These are phyloP conservation scores for Penicillium sp. DNA, from an alignment of 2,329 filamentous ascomycete genomes.

Conservation along the genomic window DNA sequence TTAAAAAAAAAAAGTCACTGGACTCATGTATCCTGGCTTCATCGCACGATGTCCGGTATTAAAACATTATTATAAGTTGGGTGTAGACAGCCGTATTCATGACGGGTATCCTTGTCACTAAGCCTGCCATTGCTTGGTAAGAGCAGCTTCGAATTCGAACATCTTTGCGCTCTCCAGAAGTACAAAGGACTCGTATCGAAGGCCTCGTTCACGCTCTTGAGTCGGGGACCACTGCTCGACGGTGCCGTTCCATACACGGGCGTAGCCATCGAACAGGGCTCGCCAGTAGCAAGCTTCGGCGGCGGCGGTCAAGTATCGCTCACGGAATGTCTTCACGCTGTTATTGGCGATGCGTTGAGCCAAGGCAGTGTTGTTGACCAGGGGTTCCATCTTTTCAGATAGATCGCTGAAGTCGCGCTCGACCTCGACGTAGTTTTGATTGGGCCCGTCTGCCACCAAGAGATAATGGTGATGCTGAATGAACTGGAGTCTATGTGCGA, in stretches of 20 bases:
- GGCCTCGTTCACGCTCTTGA: conserved; percentile 17
- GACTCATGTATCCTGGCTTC: neutral
- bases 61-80: conserved; percentile 2
- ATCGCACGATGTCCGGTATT: neutral
- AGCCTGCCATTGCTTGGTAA: conserved; percentile 2
- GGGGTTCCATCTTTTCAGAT: conserved; percentile 36
- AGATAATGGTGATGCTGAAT: conserved; percentile 51
- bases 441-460: conserved; percentile 42
- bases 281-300: conserved; percentile 56
- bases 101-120: neutral
- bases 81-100: neutral
- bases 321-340: conserved; percentile 46
- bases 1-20: neutral
- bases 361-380: conserved; percentile 38
- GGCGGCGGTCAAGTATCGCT: conserved; percentile 52
- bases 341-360: conserved; percentile 50
- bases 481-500: conserved; percentile 50
- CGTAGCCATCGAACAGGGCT: conserved; percentile 38
- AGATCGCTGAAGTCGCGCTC: conserved; percentile 58
- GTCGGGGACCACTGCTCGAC: conserved; percentile 15
- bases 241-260: conserved; percentile 26
- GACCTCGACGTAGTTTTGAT: conserved; percentile 52
- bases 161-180: conserved; percentile 30
- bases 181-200: conserved; percentile 36
- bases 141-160: conserved; percentile 23